Percentiles rank a stretch among this genome's conserved stretches.
phyloP scores from a whole-genome alignment of 176 grass and related monocot genomes.

The Bothriochloa decipiens region DNA sequence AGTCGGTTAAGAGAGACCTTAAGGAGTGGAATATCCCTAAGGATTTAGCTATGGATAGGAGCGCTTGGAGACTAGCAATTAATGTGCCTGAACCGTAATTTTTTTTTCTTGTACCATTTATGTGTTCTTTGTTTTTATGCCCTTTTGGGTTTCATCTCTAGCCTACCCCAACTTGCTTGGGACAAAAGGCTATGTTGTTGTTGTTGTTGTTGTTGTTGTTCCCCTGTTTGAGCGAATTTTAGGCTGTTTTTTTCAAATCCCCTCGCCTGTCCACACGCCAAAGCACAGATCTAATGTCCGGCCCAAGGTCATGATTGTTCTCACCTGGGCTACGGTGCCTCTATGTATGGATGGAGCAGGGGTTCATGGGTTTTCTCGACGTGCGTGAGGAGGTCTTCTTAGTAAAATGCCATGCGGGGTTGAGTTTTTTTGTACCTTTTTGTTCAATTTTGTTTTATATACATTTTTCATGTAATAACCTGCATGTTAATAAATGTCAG shows the following conservation, averaged over 20 bases:
- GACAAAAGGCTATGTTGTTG: too few relatives aligned
- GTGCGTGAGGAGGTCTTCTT: background rate
- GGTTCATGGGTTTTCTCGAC: background rate
- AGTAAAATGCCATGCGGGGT: background rate
- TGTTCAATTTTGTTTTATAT: background rate
- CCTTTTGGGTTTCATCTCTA: too few relatives aligned
- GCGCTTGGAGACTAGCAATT: too few relatives aligned
- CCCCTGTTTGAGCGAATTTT: background rate
- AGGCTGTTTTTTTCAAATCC: background rate
- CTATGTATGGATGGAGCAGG: background rate
- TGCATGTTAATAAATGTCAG: slow-evolving; percentile 37
- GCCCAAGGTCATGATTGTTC: background rate
- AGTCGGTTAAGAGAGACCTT: too few relatives aligned
- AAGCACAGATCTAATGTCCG: background rate
- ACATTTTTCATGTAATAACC: slow-evolving; percentile 3
- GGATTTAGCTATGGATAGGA: too few relatives aligned
- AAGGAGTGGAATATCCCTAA: too few relatives aligned
- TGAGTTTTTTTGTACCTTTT: background rate
- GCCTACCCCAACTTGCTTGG: too few relatives aligned
- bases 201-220: too few relatives aligned
- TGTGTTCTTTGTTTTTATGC: too few relatives aligned
- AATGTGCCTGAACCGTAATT: too few relatives aligned
- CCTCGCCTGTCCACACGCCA: background rate
- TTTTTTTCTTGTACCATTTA: too few relatives aligned
- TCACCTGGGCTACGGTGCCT: background rate